These are phyloP conservation scores for Tillandsia leiboldiana DNA, from an alignment of 176 grass and related monocot species.

Conservation along the genomic window DNA sequence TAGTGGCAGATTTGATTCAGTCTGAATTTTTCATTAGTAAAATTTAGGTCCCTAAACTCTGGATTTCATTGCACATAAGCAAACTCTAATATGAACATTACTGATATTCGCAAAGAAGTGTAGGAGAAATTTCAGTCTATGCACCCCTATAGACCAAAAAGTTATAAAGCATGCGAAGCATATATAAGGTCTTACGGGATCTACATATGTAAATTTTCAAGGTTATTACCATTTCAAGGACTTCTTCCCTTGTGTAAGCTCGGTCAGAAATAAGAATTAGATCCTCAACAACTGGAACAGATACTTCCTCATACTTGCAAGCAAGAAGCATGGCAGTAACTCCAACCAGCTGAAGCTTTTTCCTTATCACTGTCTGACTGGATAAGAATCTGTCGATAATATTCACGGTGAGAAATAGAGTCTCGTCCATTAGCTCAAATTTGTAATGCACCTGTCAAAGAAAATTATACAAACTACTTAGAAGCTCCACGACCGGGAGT, in stretches of 20 bases:
- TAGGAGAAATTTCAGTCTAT: too few species aligned
- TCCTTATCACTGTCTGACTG: constrained; percentile 52
- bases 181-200: too few species aligned
- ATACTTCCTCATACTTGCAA: constrained; percentile 84
- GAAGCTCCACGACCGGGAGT: neutral
- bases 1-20: too few species aligned
- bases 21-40: neutral
- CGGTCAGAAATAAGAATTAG: constrained; percentile 63
- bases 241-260: constrained; percentile 52
- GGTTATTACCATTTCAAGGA: constrained; percentile 80
- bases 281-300: constrained; percentile 87
- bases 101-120: too few species aligned
- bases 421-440: constrained; percentile 88
- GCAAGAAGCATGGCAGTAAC: constrained; percentile 92
- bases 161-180: neutral
- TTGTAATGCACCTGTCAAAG: constrained; percentile 74
- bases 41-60: too few species aligned
- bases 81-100: too few species aligned
- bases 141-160: neutral
- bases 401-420: constrained; percentile 85
- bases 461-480: constrained; percentile 6
- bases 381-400: constrained; percentile 89
- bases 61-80: too few species aligned
- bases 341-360: constrained; percentile 85
- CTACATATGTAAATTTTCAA: too few species aligned